These are phyloP conservation scores for Phytophthora rubi DNA, from an alignment of 352 stramenopile genomes.

Conservation along the genomic window DNA sequence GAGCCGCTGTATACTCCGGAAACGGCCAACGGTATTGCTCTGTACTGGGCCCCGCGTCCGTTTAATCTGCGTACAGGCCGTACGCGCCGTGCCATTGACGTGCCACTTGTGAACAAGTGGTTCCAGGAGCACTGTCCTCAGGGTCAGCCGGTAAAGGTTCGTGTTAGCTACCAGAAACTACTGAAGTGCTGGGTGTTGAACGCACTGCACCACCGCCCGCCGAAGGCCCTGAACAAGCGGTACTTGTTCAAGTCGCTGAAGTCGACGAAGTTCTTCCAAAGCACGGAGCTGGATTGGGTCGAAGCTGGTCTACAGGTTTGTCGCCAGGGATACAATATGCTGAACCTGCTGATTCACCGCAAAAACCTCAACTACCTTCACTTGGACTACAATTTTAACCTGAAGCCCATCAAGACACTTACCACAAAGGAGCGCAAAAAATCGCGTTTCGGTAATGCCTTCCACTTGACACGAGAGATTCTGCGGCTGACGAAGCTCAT, in stretches of 20 bases:
- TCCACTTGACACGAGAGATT: constrained; percentile 98
- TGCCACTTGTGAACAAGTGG: constrained; percentile 99
- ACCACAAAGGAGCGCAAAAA: constrained; percentile 99
- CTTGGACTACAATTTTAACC: constrained; percentile 99
- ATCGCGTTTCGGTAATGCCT: constrained; percentile 96
- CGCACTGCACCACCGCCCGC: constrained; percentile 94
- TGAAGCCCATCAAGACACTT: constrained; percentile 99
- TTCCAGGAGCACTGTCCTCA: constrained; percentile 98
- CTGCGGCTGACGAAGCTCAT: constrained; percentile 99
- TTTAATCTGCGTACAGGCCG: constrained; percentile 98
- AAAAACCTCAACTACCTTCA: constrained; percentile 99
- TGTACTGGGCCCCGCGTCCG: constrained; percentile 98
- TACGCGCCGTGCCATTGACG: constrained; percentile 96
- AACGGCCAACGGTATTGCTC: constrained; percentile 96
- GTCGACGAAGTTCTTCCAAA: constrained; percentile 99
- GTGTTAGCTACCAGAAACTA: constrained; percentile 99
- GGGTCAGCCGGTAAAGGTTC: constrained; percentile 99
- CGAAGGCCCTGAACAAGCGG: constrained; percentile 97
- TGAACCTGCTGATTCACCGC: constrained; percentile 99
- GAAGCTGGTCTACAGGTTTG: constrained; percentile 98
- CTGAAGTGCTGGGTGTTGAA: constrained; percentile 99
- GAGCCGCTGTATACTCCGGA: constrained; percentile 95
- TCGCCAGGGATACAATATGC: constrained; percentile 99
- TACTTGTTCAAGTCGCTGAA: constrained; percentile 99
- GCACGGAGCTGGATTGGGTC: constrained; percentile 99